Conservation (phyloP, 106 monocot species). For the Platanthera guangdongensis region DNA sequence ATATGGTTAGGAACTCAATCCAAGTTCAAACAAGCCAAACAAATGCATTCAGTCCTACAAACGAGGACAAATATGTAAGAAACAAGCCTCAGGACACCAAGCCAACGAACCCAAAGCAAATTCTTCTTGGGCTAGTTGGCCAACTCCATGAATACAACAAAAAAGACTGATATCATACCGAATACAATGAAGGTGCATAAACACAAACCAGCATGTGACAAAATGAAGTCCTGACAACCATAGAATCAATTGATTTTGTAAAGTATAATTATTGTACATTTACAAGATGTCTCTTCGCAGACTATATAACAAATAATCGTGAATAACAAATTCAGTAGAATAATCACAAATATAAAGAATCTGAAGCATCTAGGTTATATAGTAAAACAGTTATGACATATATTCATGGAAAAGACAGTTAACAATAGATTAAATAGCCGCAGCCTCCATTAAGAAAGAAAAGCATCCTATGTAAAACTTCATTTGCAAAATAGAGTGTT, state of each 20-base stretch:
- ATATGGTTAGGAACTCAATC: too few species aligned
- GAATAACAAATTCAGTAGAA: conserved; percentile 1
- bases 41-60: too few species aligned
- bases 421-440: not conserved
- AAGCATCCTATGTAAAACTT: not conserved
- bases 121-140: too few species aligned
- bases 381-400: not conserved
- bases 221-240: not conserved
- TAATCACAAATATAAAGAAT: not conserved
- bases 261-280: not conserved
- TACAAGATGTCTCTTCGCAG: not conserved
- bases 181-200: not conserved
- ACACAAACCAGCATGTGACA: not conserved
- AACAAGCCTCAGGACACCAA: too few species aligned
- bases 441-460: not conserved
- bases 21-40: too few species aligned
- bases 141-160: too few species aligned
- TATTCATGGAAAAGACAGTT: not conserved
- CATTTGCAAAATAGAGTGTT: not conserved
- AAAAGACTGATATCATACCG: not conserved
- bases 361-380: not conserved
- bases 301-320: not conserved
- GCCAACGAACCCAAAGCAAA: too few species aligned
- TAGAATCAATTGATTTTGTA: not conserved
- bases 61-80: too few species aligned